These are phyloP conservation scores for Comarum palustre DNA, from an alignment of 306 rosid genomes.

Conservation along the genomic window DNA sequence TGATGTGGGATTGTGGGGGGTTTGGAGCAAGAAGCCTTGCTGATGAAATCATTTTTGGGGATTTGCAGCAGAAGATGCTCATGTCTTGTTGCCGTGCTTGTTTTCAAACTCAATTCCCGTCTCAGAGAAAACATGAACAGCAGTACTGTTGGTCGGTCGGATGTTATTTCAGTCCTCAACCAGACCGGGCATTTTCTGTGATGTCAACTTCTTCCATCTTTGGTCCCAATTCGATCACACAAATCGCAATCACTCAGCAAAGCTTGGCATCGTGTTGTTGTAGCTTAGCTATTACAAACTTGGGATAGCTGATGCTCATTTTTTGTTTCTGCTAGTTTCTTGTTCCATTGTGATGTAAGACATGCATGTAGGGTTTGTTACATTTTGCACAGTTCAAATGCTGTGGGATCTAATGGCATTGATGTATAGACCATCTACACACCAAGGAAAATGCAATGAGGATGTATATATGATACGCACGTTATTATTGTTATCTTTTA, in stretches of 20 bases:
- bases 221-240: slow-evolving; percentile 1
- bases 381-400: not conserved
- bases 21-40: slow-evolving; percentile 2
- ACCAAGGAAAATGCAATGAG: not conserved
- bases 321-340: not conserved
- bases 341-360: not conserved
- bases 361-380: not conserved
- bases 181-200: slow-evolving; percentile 10
- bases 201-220: slow-evolving; percentile 2
- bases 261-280: not conserved
- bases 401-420: not conserved
- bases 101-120: slow-evolving; percentile 16
- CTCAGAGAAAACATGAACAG: not conserved
- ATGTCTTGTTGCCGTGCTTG: not conserved
- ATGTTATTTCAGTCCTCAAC: not conserved
- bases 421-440: not conserved
- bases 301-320: not conserved
- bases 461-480: not conserved
- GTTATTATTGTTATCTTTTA: not conserved
- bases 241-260: not conserved
- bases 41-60: slow-evolving; percentile 30
- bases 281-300: not conserved
- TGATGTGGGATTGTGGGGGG: slow-evolving; percentile 13
- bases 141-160: not conserved
- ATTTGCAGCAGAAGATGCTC: slow-evolving; percentile 31